Evolutionary conservation across 495 filamentous ascomycete genomes (phyloP).

Genomic region (Pseudevernia furfuracea): DNA sequence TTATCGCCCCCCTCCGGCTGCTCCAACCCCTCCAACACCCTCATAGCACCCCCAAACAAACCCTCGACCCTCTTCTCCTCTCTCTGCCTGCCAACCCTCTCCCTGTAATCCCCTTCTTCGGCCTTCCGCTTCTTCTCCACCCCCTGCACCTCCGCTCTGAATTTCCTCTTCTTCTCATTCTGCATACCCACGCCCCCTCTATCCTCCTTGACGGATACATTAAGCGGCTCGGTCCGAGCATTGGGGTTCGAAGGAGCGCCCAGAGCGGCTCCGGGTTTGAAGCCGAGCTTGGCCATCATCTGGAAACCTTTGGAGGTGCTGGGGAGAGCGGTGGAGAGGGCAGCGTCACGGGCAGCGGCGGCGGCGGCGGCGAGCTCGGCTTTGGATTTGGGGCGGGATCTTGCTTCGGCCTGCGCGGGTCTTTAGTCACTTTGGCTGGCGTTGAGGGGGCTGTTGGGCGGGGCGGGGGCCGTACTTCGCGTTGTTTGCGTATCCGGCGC

Average conservation of each 20-base stretch:
- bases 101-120: constrained; percentile 67
- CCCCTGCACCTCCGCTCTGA: constrained; percentile 55
- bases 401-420: constrained; percentile 40
- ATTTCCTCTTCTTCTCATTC: constrained; percentile 71
- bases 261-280: constrained; percentile 61
- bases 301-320: constrained; percentile 67
- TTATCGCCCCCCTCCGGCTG: constrained; percentile 33
- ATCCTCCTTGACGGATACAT: constrained; percentile 65
- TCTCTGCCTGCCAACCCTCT: constrained; percentile 61
- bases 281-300: constrained; percentile 98
- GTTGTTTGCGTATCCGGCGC: constrained; percentile 45
- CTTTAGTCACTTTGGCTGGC: constrained; percentile 5
- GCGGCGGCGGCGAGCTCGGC: constrained; percentile 68
- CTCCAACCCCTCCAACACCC: constrained; percentile 69
- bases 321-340: constrained; percentile 63
- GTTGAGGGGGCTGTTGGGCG: not conserved
- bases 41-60: constrained; percentile 66
- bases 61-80: constrained; percentile 62
- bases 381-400: constrained; percentile 65
- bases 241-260: constrained; percentile 37
- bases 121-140: constrained; percentile 53
- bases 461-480: constrained; percentile 33
- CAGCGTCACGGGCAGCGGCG: constrained; percentile 61
- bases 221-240: constrained; percentile 56
- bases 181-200: constrained; percentile 81